Evolutionary conservation across 2,329 filamentous ascomycete species (phyloP).

Genomic region (Exophiala bonariae): DNA sequence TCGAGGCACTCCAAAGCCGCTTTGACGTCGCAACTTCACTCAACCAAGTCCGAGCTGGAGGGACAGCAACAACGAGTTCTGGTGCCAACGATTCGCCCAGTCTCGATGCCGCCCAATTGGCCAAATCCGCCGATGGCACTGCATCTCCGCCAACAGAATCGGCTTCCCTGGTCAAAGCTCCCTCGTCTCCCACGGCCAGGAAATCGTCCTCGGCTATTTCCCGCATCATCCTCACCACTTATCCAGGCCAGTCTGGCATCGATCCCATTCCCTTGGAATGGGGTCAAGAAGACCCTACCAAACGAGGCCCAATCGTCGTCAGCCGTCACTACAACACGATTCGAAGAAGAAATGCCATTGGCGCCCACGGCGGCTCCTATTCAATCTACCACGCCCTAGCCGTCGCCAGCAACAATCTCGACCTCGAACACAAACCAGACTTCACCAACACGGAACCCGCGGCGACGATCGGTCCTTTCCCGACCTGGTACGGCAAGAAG

Average conservation of each 20-base stretch:
- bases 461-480: constrained; percentile 83
- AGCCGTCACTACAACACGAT: constrained; percentile 75
- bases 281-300: constrained; percentile 73
- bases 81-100: constrained; percentile 23
- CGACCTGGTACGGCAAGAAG: constrained; percentile 82
- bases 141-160: constrained; percentile 17
- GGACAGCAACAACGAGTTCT: neutral
- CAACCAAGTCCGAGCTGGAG: constrained; percentile 43
- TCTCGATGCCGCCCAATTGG: constrained; percentile 24
- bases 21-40: constrained; percentile 62
- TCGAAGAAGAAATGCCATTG: constrained; percentile 72
- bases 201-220: constrained; percentile 39
- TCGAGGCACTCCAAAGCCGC: constrained; percentile 62
- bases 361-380: constrained; percentile 84
- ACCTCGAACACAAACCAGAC: constrained; percentile 75
- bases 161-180: constrained; percentile 9
- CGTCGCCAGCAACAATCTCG: constrained; percentile 85
- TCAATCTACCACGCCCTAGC: constrained; percentile 94
- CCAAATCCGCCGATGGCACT: constrained; percentile 18
- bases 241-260: constrained; percentile 91
- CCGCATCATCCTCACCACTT: constrained; percentile 74
- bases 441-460: constrained; percentile 89
- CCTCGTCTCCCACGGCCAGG: constrained; percentile 19
- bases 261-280: constrained; percentile 86
- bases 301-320: constrained; percentile 85